phyloP scores from a whole-genome alignment of 2,329 filamentous ascomycete genomes.

The Ascochyta koolunga region DNA sequence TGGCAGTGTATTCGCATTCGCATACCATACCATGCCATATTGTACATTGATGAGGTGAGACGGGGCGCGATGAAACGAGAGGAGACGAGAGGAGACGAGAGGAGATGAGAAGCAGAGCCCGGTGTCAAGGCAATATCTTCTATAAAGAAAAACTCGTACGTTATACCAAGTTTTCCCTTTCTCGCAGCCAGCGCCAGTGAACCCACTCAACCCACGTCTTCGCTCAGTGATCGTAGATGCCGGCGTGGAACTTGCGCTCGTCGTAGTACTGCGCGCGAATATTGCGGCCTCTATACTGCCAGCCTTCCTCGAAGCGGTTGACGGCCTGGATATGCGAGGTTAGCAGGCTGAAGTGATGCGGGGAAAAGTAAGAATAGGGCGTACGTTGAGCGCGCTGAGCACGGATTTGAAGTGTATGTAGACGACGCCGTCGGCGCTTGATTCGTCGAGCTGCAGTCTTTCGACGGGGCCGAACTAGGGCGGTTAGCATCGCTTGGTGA shows the following conservation, averaged over 20 bases:
- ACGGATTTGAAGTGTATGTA: conserved; percentile 93
- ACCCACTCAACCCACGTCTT: not conserved
- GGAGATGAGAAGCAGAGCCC: not conserved
- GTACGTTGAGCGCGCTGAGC: conserved; percentile 81
- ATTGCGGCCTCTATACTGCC: conserved; percentile 88
- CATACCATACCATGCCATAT: not conserved
- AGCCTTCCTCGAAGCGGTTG: conserved; percentile 86
- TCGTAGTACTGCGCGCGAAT: conserved; percentile 86
- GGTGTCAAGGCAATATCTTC: no score
- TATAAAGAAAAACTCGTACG: not conserved
- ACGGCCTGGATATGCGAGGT: conserved; percentile 68
- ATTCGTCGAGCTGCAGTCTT: conserved; percentile 72
- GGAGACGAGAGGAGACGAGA: not conserved
- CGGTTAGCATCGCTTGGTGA: conserved; percentile 11
- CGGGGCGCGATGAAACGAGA: no score
- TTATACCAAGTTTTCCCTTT: not conserved
- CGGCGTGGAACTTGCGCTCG: conserved; percentile 76
- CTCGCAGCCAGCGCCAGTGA: not conserved
- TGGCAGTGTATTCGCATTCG: not conserved
- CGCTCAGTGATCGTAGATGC: conserved; percentile 39
- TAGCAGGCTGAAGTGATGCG: conserved; percentile 2
- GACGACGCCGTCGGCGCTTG: conserved; percentile 66
- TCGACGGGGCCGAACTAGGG: conserved; percentile 80
- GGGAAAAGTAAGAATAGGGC: conserved; percentile 41
- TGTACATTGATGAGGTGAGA: not conserved